These are phyloP conservation scores for Nakataea oryzae DNA, from an alignment of 2,329 filamentous ascomycete species.

Conservation along the genomic window DNA sequence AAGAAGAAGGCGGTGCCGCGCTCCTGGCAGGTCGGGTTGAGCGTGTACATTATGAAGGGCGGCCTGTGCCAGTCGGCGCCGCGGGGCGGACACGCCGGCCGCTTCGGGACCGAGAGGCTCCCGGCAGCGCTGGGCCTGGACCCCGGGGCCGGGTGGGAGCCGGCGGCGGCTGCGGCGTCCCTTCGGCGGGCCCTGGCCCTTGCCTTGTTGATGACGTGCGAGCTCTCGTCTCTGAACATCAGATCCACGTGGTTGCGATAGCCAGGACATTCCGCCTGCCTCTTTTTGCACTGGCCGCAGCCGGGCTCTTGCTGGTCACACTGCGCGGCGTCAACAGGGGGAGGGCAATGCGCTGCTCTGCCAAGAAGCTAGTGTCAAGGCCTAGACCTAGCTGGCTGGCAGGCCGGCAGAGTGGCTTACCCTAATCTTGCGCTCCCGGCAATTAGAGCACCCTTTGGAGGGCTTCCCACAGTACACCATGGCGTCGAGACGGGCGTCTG, in stretches of 20 bases:
- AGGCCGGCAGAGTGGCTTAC: conserved; percentile 25
- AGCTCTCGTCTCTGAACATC: conserved; percentile 48
- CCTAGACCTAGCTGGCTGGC: too few species aligned
- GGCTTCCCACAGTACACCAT: conserved; percentile 51
- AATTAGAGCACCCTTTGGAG: conserved; percentile 44
- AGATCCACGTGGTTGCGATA: conserved; percentile 45
- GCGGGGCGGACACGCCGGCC: not conserved
- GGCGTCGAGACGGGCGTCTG: not conserved
- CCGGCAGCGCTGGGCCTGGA: not conserved
- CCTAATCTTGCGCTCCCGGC: conserved; percentile 44
- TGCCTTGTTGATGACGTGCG: conserved; percentile 42
- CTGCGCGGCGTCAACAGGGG: conserved; percentile 17
- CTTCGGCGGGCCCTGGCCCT: conserved; percentile 23
- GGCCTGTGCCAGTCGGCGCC: not conserved
- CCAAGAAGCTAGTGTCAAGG: too few species aligned
- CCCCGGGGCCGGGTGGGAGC: conserved; percentile 6
- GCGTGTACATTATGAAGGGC: conserved; percentile 13
- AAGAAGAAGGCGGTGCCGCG: conserved; percentile 38
- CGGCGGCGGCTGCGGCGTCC: conserved; percentile 3
- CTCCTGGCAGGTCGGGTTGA: conserved; percentile 26
- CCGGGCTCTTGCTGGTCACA: conserved; percentile 41
- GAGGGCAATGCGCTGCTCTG: too few species aligned
- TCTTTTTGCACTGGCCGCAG: conserved; percentile 45
- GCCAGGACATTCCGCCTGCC: conserved; percentile 39
- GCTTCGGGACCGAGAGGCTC: not conserved